Conservation (phyloP, 1,284 basidiomycete genomes). For the Cerioporus squamosus region DNA sequence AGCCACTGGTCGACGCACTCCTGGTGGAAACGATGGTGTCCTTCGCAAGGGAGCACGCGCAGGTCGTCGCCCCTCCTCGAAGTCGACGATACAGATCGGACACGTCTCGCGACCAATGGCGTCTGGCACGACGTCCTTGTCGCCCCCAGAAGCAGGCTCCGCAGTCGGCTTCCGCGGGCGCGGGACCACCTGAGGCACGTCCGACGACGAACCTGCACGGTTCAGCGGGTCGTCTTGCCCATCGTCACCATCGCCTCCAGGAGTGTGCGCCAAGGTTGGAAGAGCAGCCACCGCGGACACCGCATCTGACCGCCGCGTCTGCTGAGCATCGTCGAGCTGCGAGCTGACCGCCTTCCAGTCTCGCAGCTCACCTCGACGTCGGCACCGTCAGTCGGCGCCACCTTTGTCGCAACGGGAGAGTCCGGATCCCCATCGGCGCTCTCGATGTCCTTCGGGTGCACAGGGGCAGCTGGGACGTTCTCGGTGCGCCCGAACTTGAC, state of each 20-base stretch:
- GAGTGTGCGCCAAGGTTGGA: conserved; percentile 1
- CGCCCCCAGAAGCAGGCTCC: conserved; percentile 11
- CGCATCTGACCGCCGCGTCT: not conserved
- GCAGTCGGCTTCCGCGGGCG: conserved; percentile 16
- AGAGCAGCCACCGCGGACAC: not conserved
- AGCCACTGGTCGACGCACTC: conserved; percentile 87
- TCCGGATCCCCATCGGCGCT: conserved; percentile 7
- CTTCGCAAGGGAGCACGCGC: conserved; percentile 87
- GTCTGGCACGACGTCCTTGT: conserved; percentile 55
- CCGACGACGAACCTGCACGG: conserved; percentile 18
- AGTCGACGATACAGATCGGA: conserved; percentile 93
- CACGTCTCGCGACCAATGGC: conserved; percentile 84
- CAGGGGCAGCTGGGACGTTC: conserved; percentile 2
- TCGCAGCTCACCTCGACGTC: conserved; percentile 19
- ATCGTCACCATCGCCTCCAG: not conserved
- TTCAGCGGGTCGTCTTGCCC: conserved; percentile 6
- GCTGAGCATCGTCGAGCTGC: conserved; percentile 9
- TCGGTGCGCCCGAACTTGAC: conserved; percentile 73
- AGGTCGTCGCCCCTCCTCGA: conserved; percentile 92
- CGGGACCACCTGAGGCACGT: conserved; percentile 16
- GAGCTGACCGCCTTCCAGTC: conserved; percentile 15
- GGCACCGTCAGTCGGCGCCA: not conserved
- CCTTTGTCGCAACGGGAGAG: not conserved
- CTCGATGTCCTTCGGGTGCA: conserved; percentile 40
- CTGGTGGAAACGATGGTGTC: conserved; percentile 87